Evolutionary conservation across 2,329 filamentous ascomycete genomes (phyloP).

Genomic region (Graphilbum sp.): DNA sequence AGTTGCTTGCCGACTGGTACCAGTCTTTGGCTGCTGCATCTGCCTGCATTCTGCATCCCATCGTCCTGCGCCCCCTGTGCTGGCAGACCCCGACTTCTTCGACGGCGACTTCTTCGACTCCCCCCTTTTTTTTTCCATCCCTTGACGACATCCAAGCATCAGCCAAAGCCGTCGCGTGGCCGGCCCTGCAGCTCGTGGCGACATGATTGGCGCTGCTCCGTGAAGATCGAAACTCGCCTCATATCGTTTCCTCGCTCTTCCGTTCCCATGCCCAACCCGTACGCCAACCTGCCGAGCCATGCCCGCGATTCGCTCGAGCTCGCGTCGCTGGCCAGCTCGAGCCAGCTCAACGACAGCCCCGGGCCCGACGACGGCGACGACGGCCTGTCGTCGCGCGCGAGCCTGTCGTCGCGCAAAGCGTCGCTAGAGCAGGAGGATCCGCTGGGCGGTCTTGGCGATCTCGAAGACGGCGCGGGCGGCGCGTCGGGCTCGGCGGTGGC

Average conservation of each 20-base stretch:
- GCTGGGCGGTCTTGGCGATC: constrained; percentile 39
- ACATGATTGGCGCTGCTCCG: too few relatives aligned
- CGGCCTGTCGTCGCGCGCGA: constrained; percentile 55
- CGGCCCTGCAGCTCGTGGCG: too few relatives aligned
- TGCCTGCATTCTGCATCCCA: too few relatives aligned
- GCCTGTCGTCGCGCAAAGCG: constrained; percentile 77
- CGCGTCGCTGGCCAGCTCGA: constrained; percentile 81
- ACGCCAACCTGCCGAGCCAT: constrained; percentile 26
- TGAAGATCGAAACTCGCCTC: neutral
- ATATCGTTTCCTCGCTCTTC: neutral
- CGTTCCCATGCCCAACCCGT: constrained; percentile 22
- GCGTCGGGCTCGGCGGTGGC: constrained; percentile 1
- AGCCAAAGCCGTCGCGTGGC: too few relatives aligned
- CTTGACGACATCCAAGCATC: too few relatives aligned
- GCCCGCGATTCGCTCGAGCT: constrained; percentile 89
- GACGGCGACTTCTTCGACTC: too few relatives aligned
- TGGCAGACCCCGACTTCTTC: too few relatives aligned
- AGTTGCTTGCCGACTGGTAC: too few relatives aligned
- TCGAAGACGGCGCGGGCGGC: constrained; percentile 16
- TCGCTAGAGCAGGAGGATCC: constrained; percentile 82
- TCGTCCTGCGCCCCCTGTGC: too few relatives aligned
- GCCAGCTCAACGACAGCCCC: constrained; percentile 39
- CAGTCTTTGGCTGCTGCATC: too few relatives aligned
- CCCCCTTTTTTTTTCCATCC: too few relatives aligned
- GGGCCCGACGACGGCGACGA: constrained; percentile 41